Conservation (phyloP, 2,329 filamentous ascomycete genomes). For the Fusarium subtropicale region DNA sequence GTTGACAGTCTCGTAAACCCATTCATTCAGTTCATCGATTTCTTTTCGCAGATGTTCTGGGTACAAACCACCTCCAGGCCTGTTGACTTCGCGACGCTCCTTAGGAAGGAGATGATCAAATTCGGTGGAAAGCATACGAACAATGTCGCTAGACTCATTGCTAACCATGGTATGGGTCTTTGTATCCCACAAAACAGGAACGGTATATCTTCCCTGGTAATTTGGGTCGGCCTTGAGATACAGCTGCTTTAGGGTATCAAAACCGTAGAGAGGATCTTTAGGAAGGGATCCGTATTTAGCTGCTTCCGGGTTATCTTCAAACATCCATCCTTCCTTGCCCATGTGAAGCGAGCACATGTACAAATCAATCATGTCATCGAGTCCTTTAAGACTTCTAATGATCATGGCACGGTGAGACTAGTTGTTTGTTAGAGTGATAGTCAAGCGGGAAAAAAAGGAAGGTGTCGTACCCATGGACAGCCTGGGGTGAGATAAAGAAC, state of each 20-base stretch:
- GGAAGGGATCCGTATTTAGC: slow-evolving; percentile 51
- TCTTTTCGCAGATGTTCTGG: slow-evolving; percentile 62
- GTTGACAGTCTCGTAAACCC: slow-evolving; percentile 69
- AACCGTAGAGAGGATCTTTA: slow-evolving; percentile 71
- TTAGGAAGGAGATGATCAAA: slow-evolving; percentile 72
- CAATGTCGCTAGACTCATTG: slow-evolving; percentile 87
- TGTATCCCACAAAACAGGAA: slow-evolving; percentile 78
- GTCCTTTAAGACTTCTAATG: slow-evolving; percentile 76
- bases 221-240: slow-evolving; percentile 76
- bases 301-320: slow-evolving; percentile 58
- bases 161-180: slow-evolving; percentile 77
- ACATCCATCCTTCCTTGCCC: slow-evolving; percentile 67
- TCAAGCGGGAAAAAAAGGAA: rapidly evolving
- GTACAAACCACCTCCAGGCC: slow-evolving; percentile 66
- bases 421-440: background rate
- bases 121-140: slow-evolving; percentile 82
- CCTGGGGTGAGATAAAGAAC: slow-evolving; percentile 69
- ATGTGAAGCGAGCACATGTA: slow-evolving; percentile 78
- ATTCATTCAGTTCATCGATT: slow-evolving; percentile 75
- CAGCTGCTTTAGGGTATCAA: slow-evolving; percentile 74
- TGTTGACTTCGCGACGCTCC: slow-evolving; percentile 62
- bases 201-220: slow-evolving; percentile 78
- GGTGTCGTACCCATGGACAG: slow-evolving; percentile 69
- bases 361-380: slow-evolving; percentile 75
- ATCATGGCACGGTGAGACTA: slow-evolving; percentile 79